phyloP scores from a whole-genome alignment of 176 grass and related monocot species.

The Otatea glauca region DNA sequence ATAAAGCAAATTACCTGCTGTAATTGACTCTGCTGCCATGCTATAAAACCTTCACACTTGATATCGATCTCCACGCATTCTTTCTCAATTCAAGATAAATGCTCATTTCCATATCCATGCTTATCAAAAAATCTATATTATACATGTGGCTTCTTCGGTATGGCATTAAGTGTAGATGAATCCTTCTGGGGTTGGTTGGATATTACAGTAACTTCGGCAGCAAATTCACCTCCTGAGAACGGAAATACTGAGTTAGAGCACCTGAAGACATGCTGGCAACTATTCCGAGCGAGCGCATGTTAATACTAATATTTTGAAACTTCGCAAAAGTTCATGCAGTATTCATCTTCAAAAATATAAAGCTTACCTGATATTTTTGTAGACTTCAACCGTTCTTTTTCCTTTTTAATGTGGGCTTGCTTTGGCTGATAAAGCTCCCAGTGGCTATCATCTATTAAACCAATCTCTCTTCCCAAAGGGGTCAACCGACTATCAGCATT shows the following conservation, averaged over 20 bases:
- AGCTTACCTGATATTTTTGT: conserved; percentile 64
- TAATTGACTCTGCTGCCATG: conserved; percentile 78
- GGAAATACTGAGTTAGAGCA: conserved; percentile 8
- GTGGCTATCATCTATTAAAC: conserved; percentile 86
- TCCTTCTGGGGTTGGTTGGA: conserved; percentile 86
- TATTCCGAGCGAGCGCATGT: neutral
- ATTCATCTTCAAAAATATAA: conserved; percentile 20
- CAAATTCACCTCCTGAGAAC: conserved; percentile 72
- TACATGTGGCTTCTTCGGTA: conserved; percentile 94
- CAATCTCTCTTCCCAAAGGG: conserved; percentile 87
- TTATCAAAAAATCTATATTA: conserved; percentile 94
- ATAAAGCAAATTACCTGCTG: conserved; percentile 72
- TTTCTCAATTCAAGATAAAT: conserved; percentile 84
- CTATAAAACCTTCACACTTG: conserved; percentile 88
- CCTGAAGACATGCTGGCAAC: conserved; percentile 6
- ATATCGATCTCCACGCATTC: conserved; percentile 99
- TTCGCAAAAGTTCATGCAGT: neutral
- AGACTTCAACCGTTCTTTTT: conserved; percentile 81
- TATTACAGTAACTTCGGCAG: conserved; percentile 65
- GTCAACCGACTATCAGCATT: conserved; percentile 97
- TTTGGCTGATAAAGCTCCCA: conserved; percentile 90
- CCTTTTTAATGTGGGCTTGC: conserved; percentile 74
- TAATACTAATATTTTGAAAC: conserved; percentile 13
- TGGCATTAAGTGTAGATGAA: conserved; percentile 73
- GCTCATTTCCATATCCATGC: conserved; percentile 75